phyloP scores from a whole-genome alignment of 2,329 filamentous ascomycete species.

The Colletotrichum destructivum region DNA sequence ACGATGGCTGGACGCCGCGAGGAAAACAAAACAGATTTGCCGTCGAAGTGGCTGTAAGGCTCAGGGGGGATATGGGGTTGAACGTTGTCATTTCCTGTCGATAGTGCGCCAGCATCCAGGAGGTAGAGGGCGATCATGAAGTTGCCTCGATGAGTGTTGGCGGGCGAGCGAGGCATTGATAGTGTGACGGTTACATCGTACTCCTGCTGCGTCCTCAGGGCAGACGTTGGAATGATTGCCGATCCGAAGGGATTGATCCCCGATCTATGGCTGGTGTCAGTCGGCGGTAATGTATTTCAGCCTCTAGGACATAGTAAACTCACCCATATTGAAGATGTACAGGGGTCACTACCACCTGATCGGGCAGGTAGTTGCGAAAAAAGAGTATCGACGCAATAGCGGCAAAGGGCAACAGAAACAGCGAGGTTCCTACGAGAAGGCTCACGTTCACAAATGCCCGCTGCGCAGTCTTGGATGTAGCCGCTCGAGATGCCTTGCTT shows the following conservation, averaged over 20 bases:
- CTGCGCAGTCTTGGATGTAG: constrained; percentile 67
- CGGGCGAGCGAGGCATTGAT: constrained; percentile 81
- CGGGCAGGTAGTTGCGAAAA: constrained; percentile 70
- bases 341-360: constrained; percentile 66
- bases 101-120: constrained; percentile 61
- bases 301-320: constrained; percentile 42
- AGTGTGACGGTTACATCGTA: constrained; percentile 89
- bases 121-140: constrained; percentile 93
- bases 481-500: constrained; percentile 50
- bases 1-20: constrained; percentile 84
- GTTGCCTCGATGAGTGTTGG: constrained; percentile 85
- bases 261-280: constrained; percentile 52
- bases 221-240: constrained; percentile 59
- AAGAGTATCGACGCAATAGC: constrained; percentile 66
- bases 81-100: constrained; percentile 41
- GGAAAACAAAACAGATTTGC: constrained; percentile 66
- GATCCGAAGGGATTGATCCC: constrained; percentile 69
- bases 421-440: constrained; percentile 60
- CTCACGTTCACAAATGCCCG: constrained; percentile 63
- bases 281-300: constrained; percentile 5
- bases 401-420: constrained; percentile 63
- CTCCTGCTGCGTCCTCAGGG: constrained; percentile 79
- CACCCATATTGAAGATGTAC: constrained; percentile 74
- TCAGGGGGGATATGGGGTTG: constrained; percentile 43
- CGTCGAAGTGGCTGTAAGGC: constrained; percentile 54